Evolutionary conservation across 2,329 filamentous ascomycete species (phyloP).

Genomic region (Hirsutella thompsonii): DNA sequence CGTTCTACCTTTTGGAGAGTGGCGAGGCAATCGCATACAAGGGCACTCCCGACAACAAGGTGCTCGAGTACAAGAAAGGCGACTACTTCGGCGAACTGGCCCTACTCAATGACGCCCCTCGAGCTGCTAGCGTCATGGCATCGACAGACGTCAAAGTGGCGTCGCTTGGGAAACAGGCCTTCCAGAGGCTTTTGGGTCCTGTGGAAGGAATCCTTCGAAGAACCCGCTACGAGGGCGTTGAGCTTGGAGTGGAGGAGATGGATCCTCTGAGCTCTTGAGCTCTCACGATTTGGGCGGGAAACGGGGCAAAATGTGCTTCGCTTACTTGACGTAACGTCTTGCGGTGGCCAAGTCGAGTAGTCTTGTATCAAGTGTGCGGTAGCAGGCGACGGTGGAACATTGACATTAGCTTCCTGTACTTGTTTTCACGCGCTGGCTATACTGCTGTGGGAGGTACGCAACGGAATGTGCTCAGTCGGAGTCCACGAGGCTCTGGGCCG

Average conservation of each 20-base stretch:
- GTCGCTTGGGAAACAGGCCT: slow-evolving; percentile 82
- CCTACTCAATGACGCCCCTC: slow-evolving; percentile 81
- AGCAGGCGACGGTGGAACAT: too few relatives aligned
- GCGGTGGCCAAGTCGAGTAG: too few relatives aligned
- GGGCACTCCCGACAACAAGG: slow-evolving; percentile 51
- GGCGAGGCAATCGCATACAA: slow-evolving; percentile 84
- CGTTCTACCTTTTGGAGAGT: slow-evolving; percentile 81
- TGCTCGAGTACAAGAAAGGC: slow-evolving; percentile 77
- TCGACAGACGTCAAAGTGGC: slow-evolving; percentile 86
- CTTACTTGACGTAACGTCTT: too few relatives aligned
- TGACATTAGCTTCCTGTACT: slow-evolving; percentile 1
- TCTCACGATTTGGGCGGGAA: too few relatives aligned
- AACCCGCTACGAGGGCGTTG: slow-evolving; percentile 48
- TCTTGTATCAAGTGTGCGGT: background rate
- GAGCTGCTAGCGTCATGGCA: slow-evolving; percentile 79
- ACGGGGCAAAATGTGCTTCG: too few relatives aligned
- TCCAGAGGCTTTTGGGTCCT: slow-evolving; percentile 83
- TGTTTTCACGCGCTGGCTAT: background rate
- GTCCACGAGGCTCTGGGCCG: slow-evolving; percentile 11
- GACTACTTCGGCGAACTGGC: slow-evolving; percentile 97
- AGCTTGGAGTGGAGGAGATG: slow-evolving; percentile 51
- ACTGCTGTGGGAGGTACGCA: slow-evolving; percentile 2
- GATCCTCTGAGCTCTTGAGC: slow-evolving; percentile 44
- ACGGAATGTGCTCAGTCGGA: slow-evolving; percentile 14
- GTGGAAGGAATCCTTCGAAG: slow-evolving; percentile 92